Evolutionary conservation across 768 basidiomycete species (phyloP), one percentile per base, ranked within the genome.

Genomic region (Russula sp.): DNA sequence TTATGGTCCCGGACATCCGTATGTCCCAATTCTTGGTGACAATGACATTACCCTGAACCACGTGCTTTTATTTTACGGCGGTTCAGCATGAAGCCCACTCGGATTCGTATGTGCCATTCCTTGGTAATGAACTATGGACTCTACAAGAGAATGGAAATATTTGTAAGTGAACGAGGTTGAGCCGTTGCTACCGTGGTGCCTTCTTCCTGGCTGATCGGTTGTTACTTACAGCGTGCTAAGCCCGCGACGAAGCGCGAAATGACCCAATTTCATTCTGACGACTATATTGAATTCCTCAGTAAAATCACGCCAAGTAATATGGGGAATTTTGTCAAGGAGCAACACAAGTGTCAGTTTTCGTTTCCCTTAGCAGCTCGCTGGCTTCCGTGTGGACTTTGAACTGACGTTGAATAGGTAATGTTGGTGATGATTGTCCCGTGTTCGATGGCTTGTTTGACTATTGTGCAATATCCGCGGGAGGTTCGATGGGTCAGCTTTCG

Each of bases 131-230:
- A 98, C 75, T 98, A 98, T 73, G 94, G 95, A 20, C 76, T 99
- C 18, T 99, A 99, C 79, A 98, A 98, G 76, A 94, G 94, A 76
- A 99, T 99, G 97, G 97, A 99, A 75, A 99, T 99, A 67, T 99
- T 98, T 69, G 97, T 98, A 70, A 68, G 97, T 80, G 18, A 32
- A n/a, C 43, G 54, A 38, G 29, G 41, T 18, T 22, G 25, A n/a
- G 35, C 38, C 18, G 10, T 34, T 38, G 34, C 18, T n/a, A 25
- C 22, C 5, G 22, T 29, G 1, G 8, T 13, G 18, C 13, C 32
- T 25, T 29, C 38, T 5, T 54, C 47, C 18, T 50, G 29, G 42
- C 57, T 61, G 36, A 55, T 65, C 7, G 42, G 59, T 35, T 54
- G 36, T 35, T 32, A 46, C 35, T 47, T 48, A 32, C 69, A 99